A percentile compares a stretch with the other conserved stretches of the same genome.
Evolutionary conservation across 1,284 basidiomycete genomes (phyloP).

Genomic region (Polyporus tsugae): DNA sequence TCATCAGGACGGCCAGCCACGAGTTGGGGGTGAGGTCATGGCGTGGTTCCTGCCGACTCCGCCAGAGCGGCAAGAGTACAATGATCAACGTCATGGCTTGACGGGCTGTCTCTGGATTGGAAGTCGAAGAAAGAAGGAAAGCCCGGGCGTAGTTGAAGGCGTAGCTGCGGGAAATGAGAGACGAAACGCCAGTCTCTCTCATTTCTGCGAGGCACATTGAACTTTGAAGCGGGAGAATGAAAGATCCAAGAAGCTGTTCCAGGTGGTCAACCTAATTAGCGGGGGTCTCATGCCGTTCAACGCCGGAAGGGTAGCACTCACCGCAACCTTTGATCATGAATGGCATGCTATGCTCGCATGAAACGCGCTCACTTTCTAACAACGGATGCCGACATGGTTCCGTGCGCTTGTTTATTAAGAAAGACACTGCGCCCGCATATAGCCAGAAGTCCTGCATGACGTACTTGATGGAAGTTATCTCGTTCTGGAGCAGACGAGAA

Average conservation of each 20-base stretch:
- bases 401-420: not conserved
- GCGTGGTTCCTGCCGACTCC: not conserved
- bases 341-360: not conserved
- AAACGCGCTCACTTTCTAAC: not conserved
- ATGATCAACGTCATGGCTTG: not conserved
- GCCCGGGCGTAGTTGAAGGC: not conserved
- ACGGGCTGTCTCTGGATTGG: not conserved
- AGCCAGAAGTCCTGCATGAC: not conserved
- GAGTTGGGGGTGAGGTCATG: not conserved
- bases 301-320: not conserved
- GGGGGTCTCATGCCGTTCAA: not conserved
- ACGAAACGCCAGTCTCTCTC: not conserved
- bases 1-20: not conserved
- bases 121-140: conserved; percentile 6
- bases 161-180: not conserved
- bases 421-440: not conserved
- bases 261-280: not conserved
- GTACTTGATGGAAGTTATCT: not conserved
- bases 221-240: not conserved
- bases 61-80: not conserved
- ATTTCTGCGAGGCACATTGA: not conserved
- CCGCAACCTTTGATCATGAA: not conserved
- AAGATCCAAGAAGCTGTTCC: not conserved
- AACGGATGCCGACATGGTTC: not conserved
- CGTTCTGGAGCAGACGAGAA: not conserved